Base-by-base conservation (phyloP, 2,329 filamentous ascomycete genomes). In the Huntiella omanensis region DNA sequence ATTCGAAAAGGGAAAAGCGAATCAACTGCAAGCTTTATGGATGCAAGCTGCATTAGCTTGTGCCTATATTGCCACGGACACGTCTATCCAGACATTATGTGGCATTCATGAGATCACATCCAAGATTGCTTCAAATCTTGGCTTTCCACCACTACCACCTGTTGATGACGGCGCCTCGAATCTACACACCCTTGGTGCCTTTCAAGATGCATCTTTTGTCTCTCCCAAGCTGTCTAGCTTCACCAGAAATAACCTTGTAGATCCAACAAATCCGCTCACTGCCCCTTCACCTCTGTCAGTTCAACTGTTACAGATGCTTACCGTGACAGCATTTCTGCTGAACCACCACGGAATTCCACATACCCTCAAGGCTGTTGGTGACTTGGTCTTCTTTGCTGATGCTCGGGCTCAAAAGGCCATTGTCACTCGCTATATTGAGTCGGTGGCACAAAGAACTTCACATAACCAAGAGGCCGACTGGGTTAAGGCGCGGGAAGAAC, bases 21-120 rank as follows among this genome's bases (percentile, higher is more conserved):
- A 66, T 33, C 69, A 73, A 51, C 63, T 86, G 4, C 70, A 78
- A 53, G 62, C 65, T 34, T 69, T 72, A 41, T 87, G 84, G 57
- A 76, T 75, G 37, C 76, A 77, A 48, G 72, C 78, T 39, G 73
- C 73, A 2, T 64, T 87, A 52, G 79, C 80, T 6, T 71, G 71
- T 48, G 73, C 78, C 22, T 86, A 84, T 57, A 62, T 77, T 33
- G 65, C 80, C n/a, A 65, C 77, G 4, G 73, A 74, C 41, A 65
- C 71, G 28, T 72, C 71, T 0, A 52, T 66, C 2, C 70, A 75
- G 7, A 74, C 73, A 2, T 59, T 87, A 15, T 43, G 42, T 7
- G 48, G 46, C 7, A 39, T 46, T 35, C 46, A 54, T 33, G 36
- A 45, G 11, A 45, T 52, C 37, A 34, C 42, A 8, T 17, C 43